Base-by-base conservation (phyloP, 1,284 basidiomycete species). In the Leccinum pallidistipes region DNA sequence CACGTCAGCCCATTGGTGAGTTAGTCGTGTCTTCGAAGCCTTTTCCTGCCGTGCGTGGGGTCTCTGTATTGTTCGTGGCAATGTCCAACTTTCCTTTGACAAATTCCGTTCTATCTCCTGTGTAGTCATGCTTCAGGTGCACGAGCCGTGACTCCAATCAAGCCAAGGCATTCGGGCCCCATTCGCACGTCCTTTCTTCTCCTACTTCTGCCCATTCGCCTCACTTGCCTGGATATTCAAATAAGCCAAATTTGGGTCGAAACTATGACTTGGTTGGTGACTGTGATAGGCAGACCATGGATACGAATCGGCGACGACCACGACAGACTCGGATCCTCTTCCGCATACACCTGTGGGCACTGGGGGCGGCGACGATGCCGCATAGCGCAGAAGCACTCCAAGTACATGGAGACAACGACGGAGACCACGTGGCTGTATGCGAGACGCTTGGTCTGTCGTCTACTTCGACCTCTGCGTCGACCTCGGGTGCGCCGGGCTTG, bases 1-100 rank as follows among this genome's bases (percentile, higher is more conserved):
- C 31, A 32, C 56, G 2, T 53, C 67, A 61, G n/a, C 51, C 64
- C 7, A 53, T 55, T n/a, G 68, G 69, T 71, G 62, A 73, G 69
- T 69, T 45, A 49, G 10, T 7, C 0, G 24, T 60, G 24, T 61
- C 38, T 67, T 57, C n/a, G 43, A 59, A 47, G 43, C 27, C 14
- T 56, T 5, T 38, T 40, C 54, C 18, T 6, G 21, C 21, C 14
- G 18, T 55, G 16, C 24, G 9, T 43, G 31, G 32, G n/a, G 6
- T 6, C 18, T 55, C 7, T 45, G 24, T 32, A 51, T 58, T 60
- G 47, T 36, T 21, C 31, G 24, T 66, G 43, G n/a, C n/a, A n/a
- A 58, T 14, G 16, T 9, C 29, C 40, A 27, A 5, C 49, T 62
- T 32, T 31, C 29, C 8, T 31, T 31, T 31, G 29, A 31, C 8